Percentiles rank a stretch among this genome's conserved stretches.
Conservation (phyloP, 371 early-diverging fungal genomes). For the Mortierella sp. region DNA sequence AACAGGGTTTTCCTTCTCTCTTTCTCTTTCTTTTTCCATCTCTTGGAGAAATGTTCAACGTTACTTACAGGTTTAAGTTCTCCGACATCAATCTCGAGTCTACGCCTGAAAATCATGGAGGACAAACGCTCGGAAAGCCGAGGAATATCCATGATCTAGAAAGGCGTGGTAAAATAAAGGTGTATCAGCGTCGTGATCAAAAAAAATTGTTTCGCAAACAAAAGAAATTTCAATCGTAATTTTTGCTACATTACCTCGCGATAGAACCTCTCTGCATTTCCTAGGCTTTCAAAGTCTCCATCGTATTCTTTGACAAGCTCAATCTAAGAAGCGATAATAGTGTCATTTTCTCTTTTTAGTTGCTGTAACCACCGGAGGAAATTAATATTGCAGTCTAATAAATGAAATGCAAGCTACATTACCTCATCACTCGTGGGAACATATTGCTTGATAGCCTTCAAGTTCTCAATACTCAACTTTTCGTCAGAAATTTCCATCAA, state of each 20-base stretch:
- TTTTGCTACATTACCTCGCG: conserved; percentile 55
- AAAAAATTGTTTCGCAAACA: neutral
- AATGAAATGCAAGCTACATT: neutral
- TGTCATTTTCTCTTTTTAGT: neutral
- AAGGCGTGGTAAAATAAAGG: neutral
- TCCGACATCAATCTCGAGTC: conserved; percentile 77
- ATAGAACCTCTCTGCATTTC: conserved; percentile 78
- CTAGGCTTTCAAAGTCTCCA: conserved; percentile 73
- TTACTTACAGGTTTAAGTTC: conserved; percentile 71
- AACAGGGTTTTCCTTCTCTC: too few species aligned
- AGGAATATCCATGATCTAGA: conserved; percentile 76
- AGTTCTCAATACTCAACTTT: conserved; percentile 67
- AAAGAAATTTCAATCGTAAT: neutral
- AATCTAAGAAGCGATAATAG: conserved; percentile 27
- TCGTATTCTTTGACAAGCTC: conserved; percentile 76
- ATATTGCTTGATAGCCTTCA: conserved; percentile 72
- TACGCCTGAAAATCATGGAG: conserved; percentile 80
- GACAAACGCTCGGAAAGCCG: conserved; percentile 75
- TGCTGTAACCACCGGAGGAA: neutral
- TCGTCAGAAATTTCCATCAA: conserved; percentile 76
- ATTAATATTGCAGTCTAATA: neutral
- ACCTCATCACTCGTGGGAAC: conserved; percentile 75
- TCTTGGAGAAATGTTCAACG: conserved; percentile 23
- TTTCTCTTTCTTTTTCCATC: conserved; percentile 21
- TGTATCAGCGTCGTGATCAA: neutral